Conservation (phyloP, 352 stramenopile genomes). For the Globisporangium cederbergense region DNA sequence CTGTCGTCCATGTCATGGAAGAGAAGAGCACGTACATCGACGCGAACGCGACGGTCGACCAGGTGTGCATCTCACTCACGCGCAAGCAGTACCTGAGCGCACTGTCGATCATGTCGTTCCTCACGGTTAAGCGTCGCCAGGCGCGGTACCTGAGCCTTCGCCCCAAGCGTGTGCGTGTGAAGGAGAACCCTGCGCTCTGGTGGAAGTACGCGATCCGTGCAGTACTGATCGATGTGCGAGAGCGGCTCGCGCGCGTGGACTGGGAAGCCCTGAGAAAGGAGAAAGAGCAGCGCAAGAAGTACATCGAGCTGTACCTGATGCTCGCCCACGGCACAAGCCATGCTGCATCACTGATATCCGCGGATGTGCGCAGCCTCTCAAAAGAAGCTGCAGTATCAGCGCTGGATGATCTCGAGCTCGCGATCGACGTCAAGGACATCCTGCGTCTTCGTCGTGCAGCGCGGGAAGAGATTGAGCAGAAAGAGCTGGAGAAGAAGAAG, state of each 20-base stretch:
- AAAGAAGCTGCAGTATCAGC: slow-evolving; percentile 47
- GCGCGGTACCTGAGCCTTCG: slow-evolving; percentile 54
- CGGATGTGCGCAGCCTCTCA: slow-evolving; percentile 33
- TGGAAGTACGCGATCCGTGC: slow-evolving; percentile 77
- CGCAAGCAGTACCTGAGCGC: slow-evolving; percentile 74
- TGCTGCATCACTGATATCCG: slow-evolving; percentile 35
- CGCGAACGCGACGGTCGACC: slow-evolving; percentile 62
- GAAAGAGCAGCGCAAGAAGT: slow-evolving; percentile 37
- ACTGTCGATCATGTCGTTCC: slow-evolving; percentile 69
- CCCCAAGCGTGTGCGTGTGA: slow-evolving; percentile 39
- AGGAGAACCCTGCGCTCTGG: slow-evolving; percentile 52
- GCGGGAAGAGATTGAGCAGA: slow-evolving; percentile 36
- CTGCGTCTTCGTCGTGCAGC: slow-evolving; percentile 52
- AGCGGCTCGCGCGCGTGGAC: slow-evolving; percentile 68
- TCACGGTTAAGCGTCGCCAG: slow-evolving; percentile 59
- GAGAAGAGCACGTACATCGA: slow-evolving; percentile 89
- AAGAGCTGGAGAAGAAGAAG: slow-evolving; percentile 31
- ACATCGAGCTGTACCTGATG: slow-evolving; percentile 60
- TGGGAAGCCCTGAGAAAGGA: slow-evolving; percentile 43
- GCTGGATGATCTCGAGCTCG: slow-evolving; percentile 67
- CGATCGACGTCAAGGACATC: slow-evolving; percentile 68
- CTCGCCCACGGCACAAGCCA: slow-evolving; percentile 21
- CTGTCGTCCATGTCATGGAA: slow-evolving; percentile 79
- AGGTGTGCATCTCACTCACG: slow-evolving; percentile 61
- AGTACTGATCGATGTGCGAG: slow-evolving; percentile 67